phyloP scores from a whole-genome alignment of 768 basidiomycete genomes.

The Collybiopsis confluens region DNA sequence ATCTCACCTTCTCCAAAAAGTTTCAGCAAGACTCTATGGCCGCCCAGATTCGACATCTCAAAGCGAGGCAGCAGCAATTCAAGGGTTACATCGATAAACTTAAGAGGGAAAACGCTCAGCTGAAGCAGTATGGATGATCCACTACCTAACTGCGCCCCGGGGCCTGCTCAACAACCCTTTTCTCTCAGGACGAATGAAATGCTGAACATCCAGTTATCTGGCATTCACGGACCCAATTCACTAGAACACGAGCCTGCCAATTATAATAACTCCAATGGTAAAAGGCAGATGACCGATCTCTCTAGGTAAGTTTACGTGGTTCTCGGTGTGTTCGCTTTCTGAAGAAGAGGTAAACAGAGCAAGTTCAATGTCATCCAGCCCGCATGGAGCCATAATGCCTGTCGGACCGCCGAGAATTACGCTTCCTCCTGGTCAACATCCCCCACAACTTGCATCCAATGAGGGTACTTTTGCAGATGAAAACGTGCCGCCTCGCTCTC shows the following conservation, averaged over 20 bases:
- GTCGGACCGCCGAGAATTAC: constrained; percentile 64
- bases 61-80: constrained; percentile 52
- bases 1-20: constrained; percentile 30
- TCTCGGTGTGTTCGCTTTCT: constrained; percentile 16
- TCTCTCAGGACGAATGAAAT: constrained; percentile 42
- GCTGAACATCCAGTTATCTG: constrained; percentile 42
- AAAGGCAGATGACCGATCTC: constrained; percentile 50
- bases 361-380: constrained; percentile 56
- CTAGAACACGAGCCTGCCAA: constrained; percentile 27
- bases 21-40: constrained; percentile 79
- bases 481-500: neutral
- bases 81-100: constrained; percentile 48
- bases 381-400: constrained; percentile 41
- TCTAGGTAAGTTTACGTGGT: constrained; percentile 32
- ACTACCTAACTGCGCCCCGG: neutral
- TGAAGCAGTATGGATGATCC: constrained; percentile 46
- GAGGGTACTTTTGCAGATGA: neutral
- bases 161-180: constrained; percentile 9
- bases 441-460: constrained; percentile 35
- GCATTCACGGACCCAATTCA: constrained; percentile 22
- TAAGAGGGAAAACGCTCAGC: constrained; percentile 45
- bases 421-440: constrained; percentile 55
- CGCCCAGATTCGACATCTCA: constrained; percentile 61
- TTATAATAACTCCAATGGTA: constrained; percentile 53
- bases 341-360: no score